Conservation (phyloP, 345 rosid species). For the Raphanus sativus region DNA sequence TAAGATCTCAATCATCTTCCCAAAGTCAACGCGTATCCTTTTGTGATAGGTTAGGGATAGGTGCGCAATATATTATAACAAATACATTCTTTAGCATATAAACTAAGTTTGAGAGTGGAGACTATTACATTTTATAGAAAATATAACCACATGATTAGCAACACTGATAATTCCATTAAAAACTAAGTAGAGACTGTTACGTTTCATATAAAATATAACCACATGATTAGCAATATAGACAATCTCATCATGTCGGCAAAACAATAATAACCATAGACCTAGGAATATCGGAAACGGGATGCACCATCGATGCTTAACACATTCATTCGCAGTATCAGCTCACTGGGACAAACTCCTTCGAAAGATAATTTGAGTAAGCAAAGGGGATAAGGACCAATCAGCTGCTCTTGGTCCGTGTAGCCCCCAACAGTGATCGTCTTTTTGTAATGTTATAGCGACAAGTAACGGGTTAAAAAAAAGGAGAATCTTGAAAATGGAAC, state of each 20-base stretch:
- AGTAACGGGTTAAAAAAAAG: background rate
- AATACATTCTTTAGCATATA: background rate
- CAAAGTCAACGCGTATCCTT: constrained; percentile 16
- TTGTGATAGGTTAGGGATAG: background rate
- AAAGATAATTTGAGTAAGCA: background rate
- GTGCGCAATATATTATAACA: constrained; percentile 9
- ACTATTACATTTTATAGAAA: background rate
- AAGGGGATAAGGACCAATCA: background rate
- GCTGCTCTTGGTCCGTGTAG: background rate
- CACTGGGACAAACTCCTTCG: background rate
- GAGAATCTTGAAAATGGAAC: constrained; percentile 8
- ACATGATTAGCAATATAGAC: background rate
- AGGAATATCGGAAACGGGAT: background rate
- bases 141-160: constrained; percentile 4
- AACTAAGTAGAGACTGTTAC: no score
- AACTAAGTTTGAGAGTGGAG: no score
- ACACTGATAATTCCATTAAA: background rate
- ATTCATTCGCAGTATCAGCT: background rate
- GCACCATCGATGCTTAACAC: background rate
- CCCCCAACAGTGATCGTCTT: background rate
- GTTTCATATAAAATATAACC: background rate
- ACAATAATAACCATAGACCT: no score
- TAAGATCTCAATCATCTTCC: constrained; percentile 19
- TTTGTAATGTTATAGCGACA: background rate
- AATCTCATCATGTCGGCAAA: no score